A percentile compares a stretch with the other conserved stretches of the same genome.
phyloP scores from a whole-genome alignment of 164 flowering plant species.

The Kingdonia uniflora region DNA sequence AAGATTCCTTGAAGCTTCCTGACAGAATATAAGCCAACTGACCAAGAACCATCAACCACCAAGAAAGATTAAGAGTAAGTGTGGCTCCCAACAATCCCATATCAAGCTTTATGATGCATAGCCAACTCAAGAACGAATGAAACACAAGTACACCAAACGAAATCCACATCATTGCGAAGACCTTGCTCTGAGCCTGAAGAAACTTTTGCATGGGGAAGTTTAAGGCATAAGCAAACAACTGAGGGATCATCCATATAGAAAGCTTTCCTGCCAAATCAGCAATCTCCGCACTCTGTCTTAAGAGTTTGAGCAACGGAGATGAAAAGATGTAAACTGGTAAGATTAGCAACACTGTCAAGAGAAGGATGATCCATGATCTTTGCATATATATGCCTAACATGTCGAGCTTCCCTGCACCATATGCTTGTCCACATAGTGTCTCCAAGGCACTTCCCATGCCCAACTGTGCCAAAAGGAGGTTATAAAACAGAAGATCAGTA shows the following conservation, averaged over 20 bases:
- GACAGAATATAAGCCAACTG: neutral
- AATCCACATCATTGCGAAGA: slow-evolving; percentile 2
- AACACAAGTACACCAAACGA: neutral
- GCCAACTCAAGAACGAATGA: slow-evolving; percentile 3
- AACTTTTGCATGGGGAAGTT: slow-evolving; percentile 23
- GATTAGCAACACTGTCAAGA: slow-evolving; percentile 5
- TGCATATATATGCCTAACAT: slow-evolving; percentile 31
- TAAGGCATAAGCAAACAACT: slow-evolving; percentile 20
- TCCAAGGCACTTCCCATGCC: slow-evolving; percentile 33
- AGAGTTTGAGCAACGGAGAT: slow-evolving; percentile 5
- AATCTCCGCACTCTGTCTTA: slow-evolving; percentile 14
- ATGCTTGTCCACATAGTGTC: slow-evolving; percentile 33
- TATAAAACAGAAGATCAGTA: too few species aligned
- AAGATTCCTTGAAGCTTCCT: neutral
- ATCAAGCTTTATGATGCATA: neutral
- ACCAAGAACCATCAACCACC: slow-evolving; percentile 3
- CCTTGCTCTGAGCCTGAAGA: slow-evolving; percentile 22
- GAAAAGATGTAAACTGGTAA: slow-evolving; percentile 14
- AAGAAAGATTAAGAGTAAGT: neutral
- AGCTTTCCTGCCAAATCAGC: slow-evolving; percentile 19
- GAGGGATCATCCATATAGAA: slow-evolving; percentile 28
- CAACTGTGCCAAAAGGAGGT: too few species aligned
- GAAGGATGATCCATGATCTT: slow-evolving; percentile 26
- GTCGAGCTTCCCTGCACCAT: slow-evolving; percentile 20
- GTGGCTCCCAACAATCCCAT: slow-evolving; percentile 6